phyloP scores from a whole-genome alignment of 2,329 filamentous ascomycete genomes.

The Colletotrichum sp. region DNA sequence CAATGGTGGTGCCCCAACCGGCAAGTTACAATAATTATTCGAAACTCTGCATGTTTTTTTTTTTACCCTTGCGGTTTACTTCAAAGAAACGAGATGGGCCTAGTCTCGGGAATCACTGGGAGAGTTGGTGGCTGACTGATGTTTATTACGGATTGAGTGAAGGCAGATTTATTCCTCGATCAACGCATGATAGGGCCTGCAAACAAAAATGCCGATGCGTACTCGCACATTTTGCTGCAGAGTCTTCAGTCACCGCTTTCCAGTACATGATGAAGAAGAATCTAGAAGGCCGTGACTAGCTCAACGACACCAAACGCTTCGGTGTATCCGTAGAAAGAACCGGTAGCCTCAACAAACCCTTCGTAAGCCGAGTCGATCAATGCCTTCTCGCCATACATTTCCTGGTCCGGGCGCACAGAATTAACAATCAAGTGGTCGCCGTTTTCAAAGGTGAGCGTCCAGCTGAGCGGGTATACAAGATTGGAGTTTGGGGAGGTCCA shows the following conservation, averaged over 20 bases:
- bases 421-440: not conserved
- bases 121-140: not conserved
- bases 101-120: fast-evolving
- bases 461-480: not conserved
- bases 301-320: not conserved
- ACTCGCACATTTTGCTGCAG: not conserved
- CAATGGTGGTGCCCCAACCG: not conserved
- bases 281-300: not conserved
- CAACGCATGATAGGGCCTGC: not conserved
- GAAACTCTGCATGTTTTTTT: not conserved
- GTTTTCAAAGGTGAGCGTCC: not conserved
- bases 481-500: not conserved
- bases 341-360: not conserved
- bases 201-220: not conserved
- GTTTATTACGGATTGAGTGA: not conserved
- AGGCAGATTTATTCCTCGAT: fast-evolving
- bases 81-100: fast-evolving
- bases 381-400: not conserved
- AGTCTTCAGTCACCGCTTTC: not conserved
- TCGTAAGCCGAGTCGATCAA: not conserved
- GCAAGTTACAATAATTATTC: fast-evolving
- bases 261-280: not conserved
- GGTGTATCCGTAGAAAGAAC: not conserved
- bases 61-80: fast-evolving
- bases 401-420: not conserved